Conservation (phyloP, 371 early-diverging fungal species). For the Haplosporangium sp. region DNA sequence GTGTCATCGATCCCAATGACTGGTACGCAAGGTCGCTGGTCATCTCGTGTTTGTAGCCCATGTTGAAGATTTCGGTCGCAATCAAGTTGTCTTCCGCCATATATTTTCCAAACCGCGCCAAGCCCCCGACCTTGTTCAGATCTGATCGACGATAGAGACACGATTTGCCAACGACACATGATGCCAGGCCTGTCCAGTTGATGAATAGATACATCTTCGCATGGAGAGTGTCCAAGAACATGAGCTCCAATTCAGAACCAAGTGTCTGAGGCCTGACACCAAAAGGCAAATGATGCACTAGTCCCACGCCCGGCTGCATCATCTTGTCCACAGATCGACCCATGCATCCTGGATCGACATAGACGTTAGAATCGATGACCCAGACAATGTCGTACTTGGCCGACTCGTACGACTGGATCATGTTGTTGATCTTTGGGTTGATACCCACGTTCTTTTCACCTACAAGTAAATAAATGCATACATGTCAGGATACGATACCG, state of each 20-base stretch:
- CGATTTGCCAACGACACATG: slow-evolving; percentile 94
- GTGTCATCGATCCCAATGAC: slow-evolving; percentile 75
- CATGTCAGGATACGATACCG: not conserved
- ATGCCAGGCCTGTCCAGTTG: slow-evolving; percentile 82
- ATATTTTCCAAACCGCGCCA: slow-evolving; percentile 85
- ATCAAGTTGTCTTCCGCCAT: slow-evolving; percentile 96
- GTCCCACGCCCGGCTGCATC: slow-evolving; percentile 77
- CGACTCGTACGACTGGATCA: slow-evolving; percentile 79
- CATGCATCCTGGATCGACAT: slow-evolving; percentile 77
- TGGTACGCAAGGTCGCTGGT: slow-evolving; percentile 89
- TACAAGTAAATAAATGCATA: slow-evolving; percentile 42
- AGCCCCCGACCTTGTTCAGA: slow-evolving; percentile 82
- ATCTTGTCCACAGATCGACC: slow-evolving; percentile 81
- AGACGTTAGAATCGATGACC: slow-evolving; percentile 93
- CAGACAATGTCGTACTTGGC: slow-evolving; percentile 91
- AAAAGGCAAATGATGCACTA: slow-evolving; percentile 92
- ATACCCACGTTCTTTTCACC: slow-evolving; percentile 78
- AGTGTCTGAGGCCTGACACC: slow-evolving; percentile 78
- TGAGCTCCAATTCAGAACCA: slow-evolving; percentile 86
- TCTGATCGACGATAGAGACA: slow-evolving; percentile 88
- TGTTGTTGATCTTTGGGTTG: slow-evolving; percentile 96
- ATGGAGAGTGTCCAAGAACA: slow-evolving; percentile 89
- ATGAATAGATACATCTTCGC: slow-evolving; percentile 94
- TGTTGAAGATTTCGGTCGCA: slow-evolving; percentile 84
- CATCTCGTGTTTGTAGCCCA: slow-evolving; percentile 85